Evolutionary conservation across 345 rosid genomes (phyloP).

Genomic region (Psidium guajava): DNA sequence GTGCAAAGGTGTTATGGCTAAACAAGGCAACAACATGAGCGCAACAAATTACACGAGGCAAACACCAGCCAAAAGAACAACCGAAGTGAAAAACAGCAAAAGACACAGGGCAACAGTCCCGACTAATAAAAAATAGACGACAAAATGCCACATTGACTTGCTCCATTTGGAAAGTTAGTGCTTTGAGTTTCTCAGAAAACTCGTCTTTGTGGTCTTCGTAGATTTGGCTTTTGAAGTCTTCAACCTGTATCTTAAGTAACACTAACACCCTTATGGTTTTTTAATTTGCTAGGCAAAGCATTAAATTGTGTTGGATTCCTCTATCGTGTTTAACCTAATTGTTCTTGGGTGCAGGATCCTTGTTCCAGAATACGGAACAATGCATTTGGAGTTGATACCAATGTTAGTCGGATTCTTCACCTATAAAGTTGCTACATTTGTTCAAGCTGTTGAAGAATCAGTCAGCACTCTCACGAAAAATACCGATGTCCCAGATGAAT

Average conservation of each 20-base stretch:
- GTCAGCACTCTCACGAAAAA: slow-evolving; percentile 26
- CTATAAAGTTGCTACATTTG: slow-evolving; percentile 82
- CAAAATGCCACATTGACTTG: no score
- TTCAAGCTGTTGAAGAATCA: slow-evolving; percentile 76
- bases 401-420: slow-evolving; percentile 93
- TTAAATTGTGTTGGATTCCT: neutral
- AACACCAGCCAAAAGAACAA: no score
- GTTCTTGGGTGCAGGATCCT: slow-evolving; percentile 42
- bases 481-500: slow-evolving; percentile 6
- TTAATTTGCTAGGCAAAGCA: neutral
- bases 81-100: no score
- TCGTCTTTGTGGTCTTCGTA: neutral
- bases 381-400: slow-evolving; percentile 79
- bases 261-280: neutral
- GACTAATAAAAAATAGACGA: no score
- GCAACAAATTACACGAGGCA: no score
- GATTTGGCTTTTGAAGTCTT: neutral
- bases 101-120: no score
- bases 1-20: no score
- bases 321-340: neutral
- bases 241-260: neutral
- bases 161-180: neutral
- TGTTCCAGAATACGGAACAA: slow-evolving; percentile 69
- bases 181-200: neutral
- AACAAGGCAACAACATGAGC: no score